Evolutionary conservation across 805 yeast genomes (phyloP).

Genomic region (Candida peoriensis): DNA sequence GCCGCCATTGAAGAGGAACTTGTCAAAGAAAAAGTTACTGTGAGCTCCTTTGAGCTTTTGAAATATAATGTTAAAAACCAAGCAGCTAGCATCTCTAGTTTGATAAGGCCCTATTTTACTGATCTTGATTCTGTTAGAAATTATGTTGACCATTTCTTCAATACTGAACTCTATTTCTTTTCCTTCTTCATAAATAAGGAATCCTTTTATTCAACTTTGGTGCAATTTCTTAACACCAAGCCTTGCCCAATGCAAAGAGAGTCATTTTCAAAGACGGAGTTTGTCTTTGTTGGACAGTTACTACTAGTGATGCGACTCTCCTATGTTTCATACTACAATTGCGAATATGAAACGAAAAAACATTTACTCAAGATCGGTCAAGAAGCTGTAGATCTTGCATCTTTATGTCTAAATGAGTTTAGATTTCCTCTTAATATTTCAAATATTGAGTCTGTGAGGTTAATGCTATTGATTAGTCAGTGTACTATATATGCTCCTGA

Average conservation of each 20-base stretch:
- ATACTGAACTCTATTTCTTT: slow-evolving; percentile 1
- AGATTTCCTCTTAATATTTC: not conserved
- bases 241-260: not conserved
- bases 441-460: not conserved
- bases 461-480: not conserved
- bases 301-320: slow-evolving; percentile 1
- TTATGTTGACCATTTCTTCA: slow-evolving; percentile 2
- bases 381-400: not conserved
- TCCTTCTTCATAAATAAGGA: not conserved
- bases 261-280: not conserved
- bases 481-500: slow-evolving; percentile 1
- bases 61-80: slow-evolving; percentile 6
- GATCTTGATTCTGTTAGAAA: not conserved
- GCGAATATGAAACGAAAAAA: not conserved
- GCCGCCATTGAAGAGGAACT: slow-evolving; percentile 6
- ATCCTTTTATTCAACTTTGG: not conserved
- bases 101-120: not conserved
- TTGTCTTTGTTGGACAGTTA: not conserved
- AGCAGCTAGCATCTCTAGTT: not conserved
- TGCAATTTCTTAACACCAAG: not conserved
- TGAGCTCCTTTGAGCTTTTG: slow-evolving; percentile 5
- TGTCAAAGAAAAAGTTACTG: slow-evolving; percentile 4
- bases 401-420: slow-evolving; percentile 1
- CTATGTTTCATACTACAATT: slow-evolving; percentile 1
- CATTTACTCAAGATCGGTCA: not conserved